Percentiles rank a stretch among this genome's conserved stretches.
phyloP scores from a whole-genome alignment of 345 rosid genomes.

The Euphorbia tirucalli region DNA sequence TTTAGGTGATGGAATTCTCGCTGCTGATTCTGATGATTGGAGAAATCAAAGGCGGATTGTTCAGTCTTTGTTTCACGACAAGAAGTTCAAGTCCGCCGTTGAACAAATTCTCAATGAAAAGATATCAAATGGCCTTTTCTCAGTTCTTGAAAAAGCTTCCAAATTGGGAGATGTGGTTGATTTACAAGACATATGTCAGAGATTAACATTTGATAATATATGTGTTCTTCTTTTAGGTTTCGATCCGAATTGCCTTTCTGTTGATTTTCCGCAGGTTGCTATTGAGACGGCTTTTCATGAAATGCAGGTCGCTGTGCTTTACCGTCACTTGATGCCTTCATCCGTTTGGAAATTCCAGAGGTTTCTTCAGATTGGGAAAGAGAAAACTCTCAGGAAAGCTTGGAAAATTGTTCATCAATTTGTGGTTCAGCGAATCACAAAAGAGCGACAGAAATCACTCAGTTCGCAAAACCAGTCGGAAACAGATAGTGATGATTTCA shows the following conservation, averaged over 20 bases:
- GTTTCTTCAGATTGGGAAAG: conserved; percentile 18
- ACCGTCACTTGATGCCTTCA: conserved; percentile 6
- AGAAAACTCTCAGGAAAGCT: conserved; percentile 12
- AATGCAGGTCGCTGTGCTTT: conserved; percentile 10
- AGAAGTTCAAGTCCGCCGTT: background rate
- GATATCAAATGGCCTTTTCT: conserved; percentile 5
- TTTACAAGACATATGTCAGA: conserved; percentile 29
- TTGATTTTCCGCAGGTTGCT: background rate
- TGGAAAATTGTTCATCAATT: conserved; percentile 1
- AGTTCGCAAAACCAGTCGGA: background rate
- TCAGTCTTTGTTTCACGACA: conserved; percentile 10
- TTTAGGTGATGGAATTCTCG: conserved; percentile 26
- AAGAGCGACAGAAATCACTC: background rate
- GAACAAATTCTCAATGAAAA: background rate
- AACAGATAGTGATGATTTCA: background rate
- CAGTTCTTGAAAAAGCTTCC: conserved; percentile 8
- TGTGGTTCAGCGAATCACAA: conserved; percentile 6
- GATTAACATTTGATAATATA: conserved; percentile 31
- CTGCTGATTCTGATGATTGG: conserved; percentile 17
- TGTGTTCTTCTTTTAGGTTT: conserved; percentile 18
- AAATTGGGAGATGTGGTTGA: conserved; percentile 5
- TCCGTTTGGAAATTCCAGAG: conserved; percentile 19
- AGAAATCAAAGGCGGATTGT: conserved; percentile 16
- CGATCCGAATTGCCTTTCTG: conserved; percentile 20
- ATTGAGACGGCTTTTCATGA: conserved; percentile 15